Evolutionary conservation across 768 basidiomycete species (phyloP), one percentile per base, ranked within the genome.

Genomic region (Xerocomus brunneocitrinus): DNA sequence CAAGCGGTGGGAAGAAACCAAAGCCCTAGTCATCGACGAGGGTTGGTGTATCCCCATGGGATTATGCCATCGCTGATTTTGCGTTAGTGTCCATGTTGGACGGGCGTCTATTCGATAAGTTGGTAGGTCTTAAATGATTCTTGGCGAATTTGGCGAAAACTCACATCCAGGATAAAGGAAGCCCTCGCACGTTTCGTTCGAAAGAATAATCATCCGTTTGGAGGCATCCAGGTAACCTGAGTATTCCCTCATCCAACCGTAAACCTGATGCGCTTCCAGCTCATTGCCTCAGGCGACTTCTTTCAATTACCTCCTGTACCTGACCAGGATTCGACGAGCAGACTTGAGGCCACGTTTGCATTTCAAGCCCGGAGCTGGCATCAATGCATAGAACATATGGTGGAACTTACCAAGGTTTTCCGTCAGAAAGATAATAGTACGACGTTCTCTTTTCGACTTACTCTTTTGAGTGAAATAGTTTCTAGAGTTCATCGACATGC

Each of bases 401-500:
- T 74, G 16, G 67, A 70, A 38, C 71, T 91, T 2, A 82, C 75
- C 28, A 78, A 82, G 53, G 87, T 91, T 34, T 91, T 89, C 70
- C 74, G 87, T 51, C 88, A 91, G 65, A 85, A 73, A 43, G 84
- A 89, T 60, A 72, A 77, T 43, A 67, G 81, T 80, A 54, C 31
- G 59, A 42, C 4, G 8, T 54, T 27, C 46, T 32, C 10, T 31
- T 47, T 32, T 28, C 3, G 2, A 49, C 5, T 30, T 10, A 13
- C 10, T 10, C 12, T 47, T 16, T 41, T n/a, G 13, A 16, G 38
- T 36, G 35, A n/a, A 28, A 39, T 27, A 42, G 24, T 39, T 32
- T 30, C 8, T 62, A 93, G 93, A 79, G 43, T 98, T 99, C 63
- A 81, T 99, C 42, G 79, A 92, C 62, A 98, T 98, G 91, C 76